These are phyloP conservation scores for Paecilomyces sp. DNA, from an alignment of 2,329 filamentous ascomycete genomes.

Conservation along the genomic window DNA sequence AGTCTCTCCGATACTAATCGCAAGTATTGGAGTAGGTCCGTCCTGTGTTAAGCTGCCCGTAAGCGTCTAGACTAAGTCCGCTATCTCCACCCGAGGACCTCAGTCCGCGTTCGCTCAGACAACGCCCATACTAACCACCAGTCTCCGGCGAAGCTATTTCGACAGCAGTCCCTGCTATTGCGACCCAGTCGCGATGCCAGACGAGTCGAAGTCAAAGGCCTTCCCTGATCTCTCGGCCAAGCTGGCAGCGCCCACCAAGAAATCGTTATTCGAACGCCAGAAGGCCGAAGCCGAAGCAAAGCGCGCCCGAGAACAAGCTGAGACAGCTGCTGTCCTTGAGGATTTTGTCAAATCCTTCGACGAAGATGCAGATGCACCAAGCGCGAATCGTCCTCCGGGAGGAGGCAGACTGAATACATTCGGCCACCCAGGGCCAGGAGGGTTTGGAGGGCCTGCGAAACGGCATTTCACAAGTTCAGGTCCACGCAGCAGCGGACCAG, in stretches of 20 bases:
- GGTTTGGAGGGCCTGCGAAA: conserved; percentile 39
- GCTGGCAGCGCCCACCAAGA: conserved; percentile 70
- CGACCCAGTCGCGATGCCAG: conserved; percentile 23
- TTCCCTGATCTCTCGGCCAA: conserved; percentile 73
- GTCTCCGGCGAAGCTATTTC: background rate
- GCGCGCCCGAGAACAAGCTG: conserved; percentile 71
- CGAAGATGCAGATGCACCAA: conserved; percentile 28
- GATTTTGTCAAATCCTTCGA: conserved; percentile 73
- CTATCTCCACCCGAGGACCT: background rate
- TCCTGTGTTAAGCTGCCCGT: background rate
- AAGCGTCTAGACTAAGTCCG: background rate
- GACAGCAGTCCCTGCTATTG: conserved; percentile 15
- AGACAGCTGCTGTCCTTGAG: conserved; percentile 78
- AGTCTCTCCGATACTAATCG: too few species aligned
- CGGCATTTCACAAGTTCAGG: conserved; percentile 53
- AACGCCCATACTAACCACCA: background rate
- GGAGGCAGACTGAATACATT: conserved; percentile 18
- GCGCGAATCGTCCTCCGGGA: conserved; percentile 9
- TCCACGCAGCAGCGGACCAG: conserved; percentile 43
- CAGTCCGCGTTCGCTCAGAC: background rate
- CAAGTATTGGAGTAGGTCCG: background rate
- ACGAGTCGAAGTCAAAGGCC: conserved; percentile 28
- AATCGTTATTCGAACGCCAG: conserved; percentile 81
- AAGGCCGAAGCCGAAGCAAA: conserved; percentile 87
- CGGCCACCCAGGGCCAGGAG: conserved; percentile 21